Conservation (phyloP, 2,329 filamentous ascomycete species). For the Neofusicoccum kwambonambiense region DNA sequence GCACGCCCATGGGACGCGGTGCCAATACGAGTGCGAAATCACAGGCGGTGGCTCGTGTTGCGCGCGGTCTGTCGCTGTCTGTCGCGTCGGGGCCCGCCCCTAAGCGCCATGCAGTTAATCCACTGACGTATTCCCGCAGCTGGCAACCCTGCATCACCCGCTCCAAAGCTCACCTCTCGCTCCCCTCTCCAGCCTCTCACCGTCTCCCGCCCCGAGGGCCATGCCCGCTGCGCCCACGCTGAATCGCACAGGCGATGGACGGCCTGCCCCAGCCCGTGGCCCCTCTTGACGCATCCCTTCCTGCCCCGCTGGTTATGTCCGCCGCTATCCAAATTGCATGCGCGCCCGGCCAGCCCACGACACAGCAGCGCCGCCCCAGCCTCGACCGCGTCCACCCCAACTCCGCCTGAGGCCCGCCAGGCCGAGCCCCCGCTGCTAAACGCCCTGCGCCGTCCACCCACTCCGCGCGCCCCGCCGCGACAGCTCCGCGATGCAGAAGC, state of each 20-base stretch:
- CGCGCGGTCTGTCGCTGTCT: background rate
- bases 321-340: background rate
- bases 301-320: slow-evolving; percentile 14
- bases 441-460: background rate
- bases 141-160: background rate
- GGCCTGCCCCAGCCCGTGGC: slow-evolving; percentile 1
- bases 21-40: slow-evolving; percentile 12
- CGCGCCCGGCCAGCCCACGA: background rate
- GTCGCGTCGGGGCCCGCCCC: slow-evolving; percentile 7
- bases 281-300: background rate
- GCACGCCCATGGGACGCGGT: too few relatives aligned
- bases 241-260: background rate
- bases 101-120: slow-evolving; percentile 5
- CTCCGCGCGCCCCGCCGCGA: background rate
- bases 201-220: slow-evolving; percentile 9
- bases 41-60: slow-evolving; percentile 9
- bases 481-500: slow-evolving; percentile 7
- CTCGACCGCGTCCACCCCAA: too few relatives aligned
- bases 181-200: slow-evolving; percentile 7
- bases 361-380: background rate
- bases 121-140: slow-evolving; percentile 13
- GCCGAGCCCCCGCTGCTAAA: background rate
- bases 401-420: background rate
- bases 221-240: background rate
- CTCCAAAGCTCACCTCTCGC: background rate